Base-by-base conservation (phyloP, 495 filamentous ascomycete species). In the Chaetomium fimeti region DNA sequence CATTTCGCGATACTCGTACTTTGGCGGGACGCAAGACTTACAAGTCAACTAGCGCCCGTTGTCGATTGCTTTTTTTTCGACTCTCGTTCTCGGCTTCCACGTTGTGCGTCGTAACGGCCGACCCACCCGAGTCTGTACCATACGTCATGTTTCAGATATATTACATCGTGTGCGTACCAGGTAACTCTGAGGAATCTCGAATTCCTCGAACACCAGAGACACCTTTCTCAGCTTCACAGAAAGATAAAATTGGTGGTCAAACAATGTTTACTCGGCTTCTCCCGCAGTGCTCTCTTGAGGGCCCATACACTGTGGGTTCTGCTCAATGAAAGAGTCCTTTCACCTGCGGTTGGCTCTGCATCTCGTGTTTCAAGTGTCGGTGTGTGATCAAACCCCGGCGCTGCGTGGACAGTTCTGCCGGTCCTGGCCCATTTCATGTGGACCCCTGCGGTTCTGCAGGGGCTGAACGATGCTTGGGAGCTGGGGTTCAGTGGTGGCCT, bases 401-500 rank as follows among this genome's bases (percentile, higher is more conserved):
- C 60, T 45, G 48, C 47, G 7, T 18, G 28, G 52, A 16, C 27
- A n/a, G 22, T 5, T 15, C 2, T 43, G 40, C 38, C 40, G 36
- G 36, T 43, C 47, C 60, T 61, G 28, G 60, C 49, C 51, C 48
- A 42, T 47, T 32, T 20, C 57, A 52, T 0, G 55, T 36, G 47
- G 63, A 48, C 56, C 49, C 45, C 57, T 27, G 48, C n/a, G 22
- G 27, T 42, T 38, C 63, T 65, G 63, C 63, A 65, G 56, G 62
- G 59, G 45, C 48, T 22, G 25, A 48, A 20, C 29, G 18, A 28
- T 54, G 22, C 6, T 49, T n/a, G 52, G 29, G 5, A 49, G 29
- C 54, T 52, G 29, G 43, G 22, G 48, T 27, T 12, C n/a, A n/a
- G 22, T 20, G 28, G 60, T 54, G 64, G 64, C 64, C 59, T 51